Conservation (phyloP, 2,329 filamentous ascomycete species). For the Fusarium veterinarium region DNA sequence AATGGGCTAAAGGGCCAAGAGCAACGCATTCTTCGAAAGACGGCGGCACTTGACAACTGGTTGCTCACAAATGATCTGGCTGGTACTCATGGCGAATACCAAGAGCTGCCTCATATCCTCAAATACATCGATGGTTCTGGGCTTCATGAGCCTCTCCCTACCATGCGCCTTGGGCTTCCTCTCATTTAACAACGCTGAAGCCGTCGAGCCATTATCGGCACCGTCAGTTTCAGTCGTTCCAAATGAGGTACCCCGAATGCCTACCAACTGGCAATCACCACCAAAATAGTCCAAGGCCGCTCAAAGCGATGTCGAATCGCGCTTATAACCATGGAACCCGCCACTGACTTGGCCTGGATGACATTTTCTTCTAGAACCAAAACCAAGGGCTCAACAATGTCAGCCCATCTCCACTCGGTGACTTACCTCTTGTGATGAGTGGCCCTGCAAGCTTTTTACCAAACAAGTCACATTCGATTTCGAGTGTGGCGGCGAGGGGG, state of each 20-base stretch:
- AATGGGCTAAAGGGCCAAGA: background rate
- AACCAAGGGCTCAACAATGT: background rate
- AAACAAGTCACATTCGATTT: background rate
- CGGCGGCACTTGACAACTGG: background rate
- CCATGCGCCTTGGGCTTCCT: background rate
- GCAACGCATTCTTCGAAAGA: background rate
- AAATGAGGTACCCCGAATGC: background rate
- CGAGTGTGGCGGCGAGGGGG: slow-evolving; percentile 17
- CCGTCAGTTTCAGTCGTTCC: slow-evolving; percentile 10
- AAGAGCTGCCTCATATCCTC: background rate
- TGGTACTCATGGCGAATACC: background rate
- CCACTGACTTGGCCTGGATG: slow-evolving; percentile 10
- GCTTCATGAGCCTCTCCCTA: background rate
- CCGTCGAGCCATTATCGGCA: background rate
- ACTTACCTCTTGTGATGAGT: background rate
- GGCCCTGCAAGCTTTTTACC: background rate
- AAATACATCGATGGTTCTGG: background rate
- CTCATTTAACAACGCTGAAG: background rate
- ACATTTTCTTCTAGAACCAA: slow-evolving; percentile 1
- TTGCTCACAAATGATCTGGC: background rate
- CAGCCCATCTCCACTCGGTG: slow-evolving; percentile 5
- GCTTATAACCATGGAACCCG: background rate
- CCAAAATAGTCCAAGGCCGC: slow-evolving; percentile 5
- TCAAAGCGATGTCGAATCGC: background rate
- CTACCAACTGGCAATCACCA: slow-evolving; percentile 1